phyloP scores from a whole-genome alignment of 2,329 filamentous ascomycete genomes.

The Didymella keratinophila region DNA sequence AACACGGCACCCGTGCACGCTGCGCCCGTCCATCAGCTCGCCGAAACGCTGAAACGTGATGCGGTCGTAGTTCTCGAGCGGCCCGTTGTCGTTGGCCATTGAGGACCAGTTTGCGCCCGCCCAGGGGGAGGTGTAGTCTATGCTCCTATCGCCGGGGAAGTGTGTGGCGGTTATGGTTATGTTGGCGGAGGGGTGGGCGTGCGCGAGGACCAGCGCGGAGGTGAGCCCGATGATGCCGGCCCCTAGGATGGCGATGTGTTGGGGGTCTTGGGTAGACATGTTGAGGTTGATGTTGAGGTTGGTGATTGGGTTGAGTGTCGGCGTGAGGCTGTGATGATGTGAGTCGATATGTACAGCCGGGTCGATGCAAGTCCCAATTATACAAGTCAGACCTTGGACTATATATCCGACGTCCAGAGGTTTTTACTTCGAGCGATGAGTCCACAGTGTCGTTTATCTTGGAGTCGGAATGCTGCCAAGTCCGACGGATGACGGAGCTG shows the following conservation, averaged over 20 bases:
- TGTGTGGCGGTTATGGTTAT: conserved; percentile 83
- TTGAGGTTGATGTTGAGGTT: neutral
- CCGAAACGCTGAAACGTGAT: conserved; percentile 43
- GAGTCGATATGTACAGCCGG: neutral
- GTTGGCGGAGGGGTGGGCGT: conserved; percentile 60
- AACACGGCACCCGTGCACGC: conserved; percentile 28
- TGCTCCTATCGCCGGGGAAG: conserved; percentile 92
- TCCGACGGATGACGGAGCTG: conserved; percentile 17
- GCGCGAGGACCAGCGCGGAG: conserved; percentile 67
- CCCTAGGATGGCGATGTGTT: conserved; percentile 48
- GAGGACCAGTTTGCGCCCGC: conserved; percentile 83
- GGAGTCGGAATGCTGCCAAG: conserved; percentile 4
- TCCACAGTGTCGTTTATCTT: conserved; percentile 5
- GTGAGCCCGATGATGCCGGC: conserved; percentile 73
- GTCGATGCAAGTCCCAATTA: neutral
- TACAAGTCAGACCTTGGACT: neutral
- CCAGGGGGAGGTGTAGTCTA: conserved; percentile 90
- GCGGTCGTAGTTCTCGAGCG: conserved; percentile 42
- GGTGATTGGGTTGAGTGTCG: neutral
- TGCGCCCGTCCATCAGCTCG: conserved; percentile 35
- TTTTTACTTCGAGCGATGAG: neutral
- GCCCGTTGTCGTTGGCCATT: conserved; percentile 47
- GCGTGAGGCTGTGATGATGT: neutral
- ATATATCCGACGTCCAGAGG: neutral
- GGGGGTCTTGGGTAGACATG: conserved; percentile 24